Conservation (phyloP, 495 filamentous ascomycete species). For the Terfezia boudieri region DNA sequence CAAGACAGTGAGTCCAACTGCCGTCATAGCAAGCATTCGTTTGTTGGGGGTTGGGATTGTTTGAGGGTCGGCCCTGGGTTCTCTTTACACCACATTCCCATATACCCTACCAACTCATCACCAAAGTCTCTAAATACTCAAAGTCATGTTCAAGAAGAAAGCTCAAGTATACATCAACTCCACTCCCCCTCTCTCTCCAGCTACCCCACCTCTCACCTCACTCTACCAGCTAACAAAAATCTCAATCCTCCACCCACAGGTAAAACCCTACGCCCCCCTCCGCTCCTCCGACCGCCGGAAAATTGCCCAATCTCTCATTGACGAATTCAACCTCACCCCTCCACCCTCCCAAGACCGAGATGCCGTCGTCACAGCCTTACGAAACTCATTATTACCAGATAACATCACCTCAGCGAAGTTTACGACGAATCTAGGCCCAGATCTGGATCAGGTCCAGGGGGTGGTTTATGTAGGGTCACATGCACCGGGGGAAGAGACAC, state of each 20-base stretch:
- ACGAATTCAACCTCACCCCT: constrained; percentile 29
- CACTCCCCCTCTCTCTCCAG: no score
- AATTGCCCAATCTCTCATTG: constrained; percentile 48
- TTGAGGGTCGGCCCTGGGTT: no score
- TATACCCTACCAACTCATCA: no score
- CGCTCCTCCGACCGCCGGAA: constrained; percentile 51
- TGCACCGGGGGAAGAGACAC: constrained; percentile 25
- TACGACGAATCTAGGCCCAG: constrained; percentile 43
- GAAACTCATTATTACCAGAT: constrained; percentile 43
- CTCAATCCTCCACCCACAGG: constrained; percentile 21
- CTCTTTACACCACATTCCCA: no score
- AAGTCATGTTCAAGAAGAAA: no score
- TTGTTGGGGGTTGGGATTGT: no score
- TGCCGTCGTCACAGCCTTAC: constrained; percentile 24
- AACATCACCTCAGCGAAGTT: constrained; percentile 42
- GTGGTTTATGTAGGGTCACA: constrained; percentile 43
- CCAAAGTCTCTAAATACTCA: no score
- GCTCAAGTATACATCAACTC: no score
- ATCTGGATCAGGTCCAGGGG: constrained; percentile 39
- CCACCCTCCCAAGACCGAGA: constrained; percentile 2
- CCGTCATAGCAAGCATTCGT: no score
- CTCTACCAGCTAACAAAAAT: no score
- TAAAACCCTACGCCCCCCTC: constrained; percentile 46
- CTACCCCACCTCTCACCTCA: no score
- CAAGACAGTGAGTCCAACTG: no score